Conservation (phyloP, 257 asterid genomes). For the Haberlea rhodopensis region DNA sequence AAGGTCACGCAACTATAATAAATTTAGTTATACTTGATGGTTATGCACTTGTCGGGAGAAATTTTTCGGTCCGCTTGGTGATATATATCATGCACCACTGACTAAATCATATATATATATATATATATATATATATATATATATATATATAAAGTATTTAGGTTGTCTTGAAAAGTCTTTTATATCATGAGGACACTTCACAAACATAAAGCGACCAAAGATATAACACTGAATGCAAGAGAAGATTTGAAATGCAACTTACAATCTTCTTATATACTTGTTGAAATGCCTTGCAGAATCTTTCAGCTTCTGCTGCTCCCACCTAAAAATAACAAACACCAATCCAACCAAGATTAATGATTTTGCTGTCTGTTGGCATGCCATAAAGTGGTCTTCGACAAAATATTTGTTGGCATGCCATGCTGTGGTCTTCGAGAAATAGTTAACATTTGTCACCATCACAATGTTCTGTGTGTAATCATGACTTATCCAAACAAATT, state of each 20-base stretch:
- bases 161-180: not conserved
- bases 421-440: slow-evolving; percentile 7
- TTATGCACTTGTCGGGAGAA: not conserved
- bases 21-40: not conserved
- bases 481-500: not conserved
- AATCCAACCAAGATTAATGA: slow-evolving; percentile 11
- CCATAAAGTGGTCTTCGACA: slow-evolving; percentile 7
- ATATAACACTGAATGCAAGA: not conserved
- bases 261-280: slow-evolving; percentile 68
- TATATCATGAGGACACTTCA: not conserved
- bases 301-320: slow-evolving; percentile 71
- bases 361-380: slow-evolving; percentile 5
- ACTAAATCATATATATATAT: not conserved
- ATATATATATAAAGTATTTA: too few relatives aligned
- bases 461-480: not conserved
- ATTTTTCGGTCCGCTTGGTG: not conserved
- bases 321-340: slow-evolving; percentile 36
- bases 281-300: slow-evolving; percentile 66
- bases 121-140: too few relatives aligned
- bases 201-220: not conserved
- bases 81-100: not conserved
- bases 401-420: not conserved
- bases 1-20: not conserved
- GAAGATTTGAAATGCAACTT: slow-evolving; percentile 29
- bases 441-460: not conserved